Percentiles rank a stretch among this genome's conserved stretches.
These are phyloP conservation scores for Cladosporium halotolerans DNA, from an alignment of 2,329 filamentous ascomycete species.

Conservation along the genomic window DNA sequence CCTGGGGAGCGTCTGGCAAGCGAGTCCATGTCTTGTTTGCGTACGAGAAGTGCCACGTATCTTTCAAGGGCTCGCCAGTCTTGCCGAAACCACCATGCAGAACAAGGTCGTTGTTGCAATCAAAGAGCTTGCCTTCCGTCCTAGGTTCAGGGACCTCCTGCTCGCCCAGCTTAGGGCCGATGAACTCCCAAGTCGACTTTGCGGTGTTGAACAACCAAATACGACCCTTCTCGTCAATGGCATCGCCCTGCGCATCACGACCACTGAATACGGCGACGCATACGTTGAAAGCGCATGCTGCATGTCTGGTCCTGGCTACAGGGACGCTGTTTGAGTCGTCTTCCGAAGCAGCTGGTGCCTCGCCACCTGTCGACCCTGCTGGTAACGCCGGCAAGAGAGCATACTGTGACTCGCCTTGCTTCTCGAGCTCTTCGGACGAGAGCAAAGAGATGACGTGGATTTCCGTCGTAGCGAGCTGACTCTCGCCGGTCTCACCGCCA, in stretches of 20 bases:
- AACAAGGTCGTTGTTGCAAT: conserved; percentile 25
- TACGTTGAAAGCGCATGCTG: conserved; percentile 35
- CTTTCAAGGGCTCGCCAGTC: conserved; percentile 21
- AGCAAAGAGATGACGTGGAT: conserved; percentile 35
- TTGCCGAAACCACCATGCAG: conserved; percentile 25
- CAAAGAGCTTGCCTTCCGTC: conserved; percentile 23
- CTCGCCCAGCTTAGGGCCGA: conserved; percentile 15
- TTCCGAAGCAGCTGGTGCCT: not conserved
- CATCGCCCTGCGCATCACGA: conserved; percentile 24
- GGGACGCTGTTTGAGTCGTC: conserved; percentile 24
- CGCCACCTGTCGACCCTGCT: conserved; percentile 12
- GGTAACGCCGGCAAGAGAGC: conserved; percentile 37
- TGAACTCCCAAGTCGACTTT: conserved; percentile 25
- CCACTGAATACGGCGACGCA: conserved; percentile 38
- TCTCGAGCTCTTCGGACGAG: conserved; percentile 16
- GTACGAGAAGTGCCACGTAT: conserved; percentile 28
- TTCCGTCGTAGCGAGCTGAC: conserved; percentile 37
- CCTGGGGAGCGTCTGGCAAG: conserved; percentile 25
- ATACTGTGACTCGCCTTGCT: conserved; percentile 34
- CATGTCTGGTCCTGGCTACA: conserved; percentile 32
- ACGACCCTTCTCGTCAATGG: conserved; percentile 31
- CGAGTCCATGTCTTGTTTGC: conserved; percentile 22
- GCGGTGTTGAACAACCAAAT: conserved; percentile 38
- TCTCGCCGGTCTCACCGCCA: conserved; percentile 34
- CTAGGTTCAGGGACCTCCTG: conserved; percentile 25